phyloP scores from a whole-genome alignment of 2,329 filamentous ascomycete genomes.

The Acarospora socialis region DNA sequence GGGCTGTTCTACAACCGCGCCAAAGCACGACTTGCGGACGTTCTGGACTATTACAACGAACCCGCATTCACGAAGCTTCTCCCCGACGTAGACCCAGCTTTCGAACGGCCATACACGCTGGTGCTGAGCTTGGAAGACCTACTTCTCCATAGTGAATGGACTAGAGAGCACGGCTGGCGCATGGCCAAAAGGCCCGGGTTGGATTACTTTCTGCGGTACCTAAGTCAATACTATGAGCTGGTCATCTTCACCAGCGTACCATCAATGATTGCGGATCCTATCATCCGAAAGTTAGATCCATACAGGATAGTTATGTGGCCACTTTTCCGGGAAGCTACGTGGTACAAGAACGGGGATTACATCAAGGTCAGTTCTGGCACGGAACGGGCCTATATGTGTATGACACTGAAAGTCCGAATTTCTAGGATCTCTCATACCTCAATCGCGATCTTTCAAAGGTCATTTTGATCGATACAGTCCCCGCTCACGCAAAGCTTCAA shows the following conservation, averaged over 20 bases:
- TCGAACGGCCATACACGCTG: constrained; percentile 79
- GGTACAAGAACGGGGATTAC: constrained; percentile 90
- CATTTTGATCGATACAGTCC: constrained; percentile 81
- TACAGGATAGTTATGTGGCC: constrained; percentile 94
- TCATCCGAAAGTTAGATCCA: constrained; percentile 86
- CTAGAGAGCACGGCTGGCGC: constrained; percentile 84
- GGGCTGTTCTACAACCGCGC: constrained; percentile 68
- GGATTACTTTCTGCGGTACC: constrained; percentile 93
- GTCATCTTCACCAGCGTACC: constrained; percentile 90
- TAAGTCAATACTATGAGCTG: constrained; percentile 95
- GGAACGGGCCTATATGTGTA: background rate
- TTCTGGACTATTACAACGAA: constrained; percentile 87
- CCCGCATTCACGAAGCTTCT: constrained; percentile 89
- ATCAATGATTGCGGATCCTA: constrained; percentile 67
- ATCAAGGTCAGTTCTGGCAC: constrained; percentile 56
- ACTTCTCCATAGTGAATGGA: constrained; percentile 89
- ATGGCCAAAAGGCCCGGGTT: constrained; percentile 87
- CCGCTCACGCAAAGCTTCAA: constrained; percentile 68
- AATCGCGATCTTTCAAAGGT: constrained; percentile 94
- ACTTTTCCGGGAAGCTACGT: constrained; percentile 88
- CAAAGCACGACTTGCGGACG: constrained; percentile 57
- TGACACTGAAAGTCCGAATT: constrained; percentile 13
- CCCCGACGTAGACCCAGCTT: constrained; percentile 55
- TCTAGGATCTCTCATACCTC: constrained; percentile 84
- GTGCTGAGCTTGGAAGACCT: constrained; percentile 89